Conservation (phyloP, 495 filamentous ascomycete genomes). For the Evansstolkia leycettana region DNA sequence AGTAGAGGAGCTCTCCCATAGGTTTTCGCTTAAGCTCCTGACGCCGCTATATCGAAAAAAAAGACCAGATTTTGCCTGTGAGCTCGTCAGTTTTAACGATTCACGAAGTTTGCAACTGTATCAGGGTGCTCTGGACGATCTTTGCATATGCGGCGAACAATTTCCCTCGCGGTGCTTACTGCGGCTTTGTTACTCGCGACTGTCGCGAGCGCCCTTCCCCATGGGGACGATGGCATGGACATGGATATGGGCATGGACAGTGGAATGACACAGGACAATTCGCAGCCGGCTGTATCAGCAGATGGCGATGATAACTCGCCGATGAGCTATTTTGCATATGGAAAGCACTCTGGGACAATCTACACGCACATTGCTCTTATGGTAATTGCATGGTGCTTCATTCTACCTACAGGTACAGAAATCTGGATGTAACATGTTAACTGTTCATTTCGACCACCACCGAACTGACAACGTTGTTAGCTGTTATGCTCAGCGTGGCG, state of each 20-base stretch:
- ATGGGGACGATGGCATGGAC: constrained; percentile 25
- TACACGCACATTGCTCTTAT: constrained; percentile 71
- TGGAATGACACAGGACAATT: constrained; percentile 36
- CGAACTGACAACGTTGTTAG: constrained; percentile 34
- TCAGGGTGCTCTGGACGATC: too few species aligned
- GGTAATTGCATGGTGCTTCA: constrained; percentile 68
- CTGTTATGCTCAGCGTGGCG: constrained; percentile 73
- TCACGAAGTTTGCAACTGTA: too few species aligned
- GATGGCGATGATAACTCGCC: constrained; percentile 11
- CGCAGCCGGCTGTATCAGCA: constrained; percentile 6
- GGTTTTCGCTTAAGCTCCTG: too few species aligned
- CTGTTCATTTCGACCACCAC: neutral
- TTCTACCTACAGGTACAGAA: constrained; percentile 67
- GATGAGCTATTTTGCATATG: constrained; percentile 66
- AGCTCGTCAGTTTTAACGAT: too few species aligned
- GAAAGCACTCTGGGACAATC: constrained; percentile 54
- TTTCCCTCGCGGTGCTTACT: constrained; percentile 18
- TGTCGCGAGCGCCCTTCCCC: constrained; percentile 23
- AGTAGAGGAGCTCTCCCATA: too few species aligned
- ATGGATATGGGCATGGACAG: constrained; percentile 31
- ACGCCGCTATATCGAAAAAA: too few species aligned
- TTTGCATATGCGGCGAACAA: constrained; percentile 4
- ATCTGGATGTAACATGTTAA: neutral
- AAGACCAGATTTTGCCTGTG: too few species aligned
- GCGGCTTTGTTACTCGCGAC: constrained; percentile 20